Conservation (phyloP, 345 rosid species). For the Alliaria petiolata region DNA sequence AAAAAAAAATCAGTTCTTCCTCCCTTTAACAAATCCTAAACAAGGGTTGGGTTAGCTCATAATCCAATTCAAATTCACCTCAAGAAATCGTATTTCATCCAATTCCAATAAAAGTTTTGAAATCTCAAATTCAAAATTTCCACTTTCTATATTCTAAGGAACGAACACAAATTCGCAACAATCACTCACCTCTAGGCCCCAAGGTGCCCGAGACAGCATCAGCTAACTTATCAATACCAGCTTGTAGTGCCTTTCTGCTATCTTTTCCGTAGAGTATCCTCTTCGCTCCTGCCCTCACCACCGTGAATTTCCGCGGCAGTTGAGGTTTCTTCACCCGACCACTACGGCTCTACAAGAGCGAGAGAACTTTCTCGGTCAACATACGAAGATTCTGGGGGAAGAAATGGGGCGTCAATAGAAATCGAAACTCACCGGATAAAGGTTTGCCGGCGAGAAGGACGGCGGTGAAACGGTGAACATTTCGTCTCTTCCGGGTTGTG, state of each 20-base stretch:
- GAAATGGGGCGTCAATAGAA: neutral
- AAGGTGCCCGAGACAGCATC: slow-evolving; percentile 86
- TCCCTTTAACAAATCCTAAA: neutral
- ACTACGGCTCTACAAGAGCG: slow-evolving; percentile 36
- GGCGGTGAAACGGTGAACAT: slow-evolving; percentile 34
- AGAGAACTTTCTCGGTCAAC: neutral
- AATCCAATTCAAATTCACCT: neutral
- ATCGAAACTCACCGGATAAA: slow-evolving; percentile 5
- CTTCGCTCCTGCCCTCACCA: slow-evolving; percentile 70
- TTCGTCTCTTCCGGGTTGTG: neutral
- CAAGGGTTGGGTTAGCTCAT: neutral
- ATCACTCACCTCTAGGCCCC: slow-evolving; percentile 63
- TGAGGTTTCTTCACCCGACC: slow-evolving; percentile 28
- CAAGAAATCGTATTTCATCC: neutral
- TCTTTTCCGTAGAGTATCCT: slow-evolving; percentile 60
- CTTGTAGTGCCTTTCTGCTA: slow-evolving; percentile 68
- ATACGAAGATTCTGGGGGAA: neutral
- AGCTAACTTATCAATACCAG: slow-evolving; percentile 84
- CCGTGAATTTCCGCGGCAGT: slow-evolving; percentile 35
- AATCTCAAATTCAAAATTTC: neutral
- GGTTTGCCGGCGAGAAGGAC: slow-evolving; percentile 18
- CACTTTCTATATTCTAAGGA: neutral
- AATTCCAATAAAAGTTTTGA: neutral
- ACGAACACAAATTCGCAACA: neutral
- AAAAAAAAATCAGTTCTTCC: neutral